Evolutionary conservation across 2,329 filamentous ascomycete species (phyloP).

Genomic region (Colletotrichum karsti): DNA sequence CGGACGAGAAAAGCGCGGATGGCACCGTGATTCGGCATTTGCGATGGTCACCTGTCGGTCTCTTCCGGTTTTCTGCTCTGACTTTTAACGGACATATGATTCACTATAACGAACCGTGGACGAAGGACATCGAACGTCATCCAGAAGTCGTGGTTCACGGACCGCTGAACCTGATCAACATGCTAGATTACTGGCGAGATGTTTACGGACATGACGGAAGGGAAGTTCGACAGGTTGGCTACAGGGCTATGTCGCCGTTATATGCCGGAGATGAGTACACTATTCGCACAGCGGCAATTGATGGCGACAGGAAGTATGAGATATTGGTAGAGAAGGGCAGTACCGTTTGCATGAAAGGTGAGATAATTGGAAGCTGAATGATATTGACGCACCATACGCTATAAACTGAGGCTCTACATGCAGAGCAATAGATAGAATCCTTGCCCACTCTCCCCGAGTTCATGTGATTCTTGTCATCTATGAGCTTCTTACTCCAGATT

Average conservation of each 20-base stretch:
- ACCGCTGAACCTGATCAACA: conserved; percentile 77
- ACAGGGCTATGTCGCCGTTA: conserved; percentile 74
- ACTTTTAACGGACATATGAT: conserved; percentile 90
- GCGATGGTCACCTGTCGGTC: conserved; percentile 54
- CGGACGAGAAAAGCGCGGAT: not conserved
- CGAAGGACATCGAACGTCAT: conserved; percentile 72
- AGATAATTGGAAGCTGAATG: conserved; percentile 19
- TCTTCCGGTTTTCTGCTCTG: conserved; percentile 85
- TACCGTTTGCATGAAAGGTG: conserved; percentile 45
- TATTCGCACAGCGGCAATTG: conserved; percentile 62
- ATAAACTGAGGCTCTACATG: too few relatives aligned
- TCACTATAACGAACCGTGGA: conserved; percentile 78
- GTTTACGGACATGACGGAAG: conserved; percentile 40
- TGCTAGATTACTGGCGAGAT: conserved; percentile 75
- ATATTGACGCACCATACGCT: too few relatives aligned
- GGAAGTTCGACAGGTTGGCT: conserved; percentile 57
- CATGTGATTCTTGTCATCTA: not conserved
- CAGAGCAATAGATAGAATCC: too few relatives aligned
- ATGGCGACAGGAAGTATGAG: conserved; percentile 46
- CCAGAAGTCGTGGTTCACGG: conserved; percentile 80
- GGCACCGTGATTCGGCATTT: conserved; percentile 40
- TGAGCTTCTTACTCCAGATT: not conserved
- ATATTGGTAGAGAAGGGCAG: conserved; percentile 55
- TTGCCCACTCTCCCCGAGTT: too few relatives aligned
- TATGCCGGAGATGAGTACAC: conserved; percentile 73